These are phyloP conservation scores for Trypanosoma grayi DNA, from an alignment of 208 protist genomes.

Conservation along the genomic window DNA sequence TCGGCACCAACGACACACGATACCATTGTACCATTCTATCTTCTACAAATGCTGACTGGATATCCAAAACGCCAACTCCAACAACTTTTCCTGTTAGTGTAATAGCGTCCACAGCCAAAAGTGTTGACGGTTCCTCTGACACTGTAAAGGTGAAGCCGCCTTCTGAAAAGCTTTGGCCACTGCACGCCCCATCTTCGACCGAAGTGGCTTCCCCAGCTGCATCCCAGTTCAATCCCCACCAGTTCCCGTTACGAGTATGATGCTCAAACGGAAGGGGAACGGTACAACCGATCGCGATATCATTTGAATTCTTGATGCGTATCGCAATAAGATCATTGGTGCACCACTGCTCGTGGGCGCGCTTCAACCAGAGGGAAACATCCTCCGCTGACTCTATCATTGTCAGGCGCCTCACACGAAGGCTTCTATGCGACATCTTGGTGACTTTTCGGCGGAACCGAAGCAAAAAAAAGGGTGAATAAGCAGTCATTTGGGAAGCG, in stretches of 20 bases:
- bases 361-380: slow-evolving; percentile 27
- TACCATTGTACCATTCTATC: no score
- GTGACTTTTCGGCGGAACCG: neutral
- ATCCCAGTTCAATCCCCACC: slow-evolving; percentile 40
- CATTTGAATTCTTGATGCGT: slow-evolving; percentile 35
- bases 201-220: neutral
- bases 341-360: slow-evolving; percentile 46
- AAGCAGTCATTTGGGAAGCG: no score
- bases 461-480: no score
- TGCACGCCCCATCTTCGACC: neutral
- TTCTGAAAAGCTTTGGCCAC: neutral
- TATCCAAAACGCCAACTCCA: no score
- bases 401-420: slow-evolving; percentile 39
- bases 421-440: slow-evolving; percentile 22
- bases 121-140: no score
- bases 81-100: no score
- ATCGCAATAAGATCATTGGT: slow-evolving; percentile 35
- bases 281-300: slow-evolving; percentile 41
- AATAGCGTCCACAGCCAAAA: no score
- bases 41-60: no score
- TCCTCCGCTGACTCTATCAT: slow-evolving; percentile 53
- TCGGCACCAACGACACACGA: no score
- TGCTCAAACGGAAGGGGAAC: slow-evolving; percentile 32
- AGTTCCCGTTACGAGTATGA: slow-evolving; percentile 4
- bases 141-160: neutral